These are phyloP conservation scores for Starmera amethionina DNA, from an alignment of 805 yeast genomes.

Conservation along the genomic window DNA sequence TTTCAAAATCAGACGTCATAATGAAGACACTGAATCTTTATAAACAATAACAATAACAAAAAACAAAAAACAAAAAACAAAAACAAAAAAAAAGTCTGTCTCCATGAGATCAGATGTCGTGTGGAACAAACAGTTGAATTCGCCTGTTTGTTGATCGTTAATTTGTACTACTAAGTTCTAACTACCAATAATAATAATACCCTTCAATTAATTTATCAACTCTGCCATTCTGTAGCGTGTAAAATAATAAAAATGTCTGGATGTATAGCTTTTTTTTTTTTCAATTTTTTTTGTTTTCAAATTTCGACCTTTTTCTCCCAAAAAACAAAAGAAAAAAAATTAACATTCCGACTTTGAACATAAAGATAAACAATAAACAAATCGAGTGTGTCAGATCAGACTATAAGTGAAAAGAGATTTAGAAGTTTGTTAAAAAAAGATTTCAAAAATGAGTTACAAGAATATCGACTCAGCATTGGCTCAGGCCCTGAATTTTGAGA, in stretches of 20 bases:
- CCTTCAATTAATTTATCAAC: no score
- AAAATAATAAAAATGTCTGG: no score
- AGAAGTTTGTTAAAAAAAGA: no score
- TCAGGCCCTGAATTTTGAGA: constrained; percentile 7
- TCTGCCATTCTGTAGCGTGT: no score
- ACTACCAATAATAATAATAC: no score
- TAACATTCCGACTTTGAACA: not conserved
- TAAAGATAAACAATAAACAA: not conserved
- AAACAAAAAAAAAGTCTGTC: not conserved
- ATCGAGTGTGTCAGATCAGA: not conserved
- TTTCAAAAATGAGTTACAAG: not conserved
- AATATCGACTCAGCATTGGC: constrained; percentile 7
- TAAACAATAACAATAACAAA: constrained; percentile 3
- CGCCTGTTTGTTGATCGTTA: not conserved
- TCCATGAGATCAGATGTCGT: constrained; percentile 2
- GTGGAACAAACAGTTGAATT: not conserved
- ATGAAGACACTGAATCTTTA: constrained; percentile 30
- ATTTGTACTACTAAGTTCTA: no score
- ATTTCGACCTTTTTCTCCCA: no score
- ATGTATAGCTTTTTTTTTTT: no score
- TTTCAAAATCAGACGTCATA: constrained; percentile 59
- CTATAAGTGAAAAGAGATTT: not conserved
- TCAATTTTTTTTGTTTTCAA: no score
- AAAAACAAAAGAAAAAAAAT: not conserved
- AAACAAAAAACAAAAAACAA: no score